phyloP scores from a whole-genome alignment of 2,329 filamentous ascomycete species.

The Cucurbitaria berberidis region DNA sequence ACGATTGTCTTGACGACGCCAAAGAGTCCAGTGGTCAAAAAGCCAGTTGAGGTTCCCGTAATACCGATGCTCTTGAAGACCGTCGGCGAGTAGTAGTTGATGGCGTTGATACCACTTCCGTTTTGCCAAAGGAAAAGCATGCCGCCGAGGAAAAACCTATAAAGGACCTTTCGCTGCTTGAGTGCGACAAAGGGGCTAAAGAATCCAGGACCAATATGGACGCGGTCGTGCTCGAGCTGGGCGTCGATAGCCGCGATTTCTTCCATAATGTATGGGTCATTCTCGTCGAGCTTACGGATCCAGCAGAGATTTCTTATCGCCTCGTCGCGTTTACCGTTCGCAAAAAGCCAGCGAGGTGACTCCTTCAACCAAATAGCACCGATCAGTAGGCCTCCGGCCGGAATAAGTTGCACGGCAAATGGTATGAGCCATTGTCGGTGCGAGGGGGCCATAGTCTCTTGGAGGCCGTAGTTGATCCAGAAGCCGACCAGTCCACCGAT shows the following conservation, averaged over 20 bases:
- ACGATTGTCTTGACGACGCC: slow-evolving; percentile 75
- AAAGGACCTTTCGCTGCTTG: slow-evolving; percentile 62
- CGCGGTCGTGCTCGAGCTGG: slow-evolving; percentile 69
- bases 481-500: slow-evolving; percentile 38
- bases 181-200: slow-evolving; percentile 60
- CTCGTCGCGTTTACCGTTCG: slow-evolving; percentile 49
- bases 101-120: slow-evolving; percentile 74
- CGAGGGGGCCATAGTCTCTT: slow-evolving; percentile 51
- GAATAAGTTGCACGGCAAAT: slow-evolving; percentile 71
- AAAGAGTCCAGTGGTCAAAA: slow-evolving; percentile 76
- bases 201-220: slow-evolving; percentile 72
- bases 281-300: slow-evolving; percentile 64
- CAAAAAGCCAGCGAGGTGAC: slow-evolving; percentile 54
- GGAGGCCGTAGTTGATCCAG: slow-evolving; percentile 54
- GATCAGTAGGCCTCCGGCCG: slow-evolving; percentile 63
- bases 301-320: slow-evolving; percentile 60
- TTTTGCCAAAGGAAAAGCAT: slow-evolving; percentile 84
- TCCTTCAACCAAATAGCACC: slow-evolving; percentile 54
- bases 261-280: slow-evolving; percentile 73
- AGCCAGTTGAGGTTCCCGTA: slow-evolving; percentile 62
- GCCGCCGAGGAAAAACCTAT: slow-evolving; percentile 74
- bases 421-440: slow-evolving; percentile 57
- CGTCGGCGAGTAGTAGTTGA: slow-evolving; percentile 76
- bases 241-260: slow-evolving; percentile 74
- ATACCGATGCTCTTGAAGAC: slow-evolving; percentile 72